Base-by-base conservation (phyloP, 495 filamentous ascomycete species). In the Penicillium soppii region DNA sequence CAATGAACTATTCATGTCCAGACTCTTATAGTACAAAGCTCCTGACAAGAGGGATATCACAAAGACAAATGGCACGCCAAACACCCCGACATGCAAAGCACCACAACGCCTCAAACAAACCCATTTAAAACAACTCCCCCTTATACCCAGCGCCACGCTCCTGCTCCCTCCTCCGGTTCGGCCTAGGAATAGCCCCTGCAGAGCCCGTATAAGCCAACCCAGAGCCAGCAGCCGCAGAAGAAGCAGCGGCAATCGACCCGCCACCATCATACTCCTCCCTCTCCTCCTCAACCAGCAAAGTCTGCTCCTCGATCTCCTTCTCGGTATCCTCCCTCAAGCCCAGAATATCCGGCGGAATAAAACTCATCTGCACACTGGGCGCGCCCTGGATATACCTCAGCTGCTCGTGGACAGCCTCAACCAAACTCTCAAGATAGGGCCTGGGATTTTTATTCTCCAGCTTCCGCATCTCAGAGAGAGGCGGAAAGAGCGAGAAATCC, bases 291-390 rank as follows among this genome's bases (percentile, higher is more conserved):
- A 68, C 72, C 58, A 82, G 72, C 27, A 87, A 80, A 15, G 72
- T 75, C 52, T 91, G 84, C 63, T 92, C 87, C 64, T 83, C 82
- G 22, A 95, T 74, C 57, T 88, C 79, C 50, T 83, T 78, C 63
- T 97, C 91, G 1, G 91, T 83, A 32, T 92, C 86, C 57, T 91
- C 88, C 25, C 91, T 76, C 17, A 92, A 69, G 3, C 78, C 82
- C 48, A 82, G 75, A 27, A 95, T 69, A 64, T 94, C 88, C 6
- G 88, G 85, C 52, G 90, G 90, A 45, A 97, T 88, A 48, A 84
- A 76, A 58, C 83, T 79, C 74, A 89, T 85, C 67, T 95, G 88
- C 37, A 96, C 91, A 63, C 90, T 94, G 3, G 94, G 95, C 3
- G 90, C 88, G 19, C 82, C 78, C 59, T 87, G 74, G 41, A 97